phyloP scores from a whole-genome alignment of 2,329 filamentous ascomycete genomes.

The Phyllosticta paracitricarpa region DNA sequence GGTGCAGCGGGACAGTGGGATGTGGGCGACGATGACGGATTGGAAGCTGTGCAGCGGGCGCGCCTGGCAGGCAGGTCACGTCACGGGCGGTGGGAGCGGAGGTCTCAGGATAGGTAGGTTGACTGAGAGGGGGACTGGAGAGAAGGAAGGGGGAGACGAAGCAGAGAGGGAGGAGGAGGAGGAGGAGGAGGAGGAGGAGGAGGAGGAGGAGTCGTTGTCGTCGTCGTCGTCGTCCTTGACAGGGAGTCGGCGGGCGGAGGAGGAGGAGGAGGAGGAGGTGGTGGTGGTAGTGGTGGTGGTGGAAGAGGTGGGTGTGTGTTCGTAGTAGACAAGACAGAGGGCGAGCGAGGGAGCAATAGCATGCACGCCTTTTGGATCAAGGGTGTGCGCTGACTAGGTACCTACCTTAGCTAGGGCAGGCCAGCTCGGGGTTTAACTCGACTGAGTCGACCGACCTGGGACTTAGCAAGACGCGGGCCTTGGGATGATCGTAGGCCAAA shows the following conservation, averaged over 20 bases:
- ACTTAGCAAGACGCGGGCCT: slow-evolving; percentile 10
- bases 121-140: too few species aligned
- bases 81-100: neutral
- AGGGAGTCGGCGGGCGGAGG: slow-evolving; percentile 3
- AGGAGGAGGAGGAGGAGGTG: slow-evolving; percentile 11
- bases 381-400: slow-evolving; percentile 8
- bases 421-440: slow-evolving; percentile 10
- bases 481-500: slow-evolving; percentile 10
- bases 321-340: too few species aligned
- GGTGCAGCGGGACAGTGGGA: slow-evolving; percentile 3
- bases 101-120: too few species aligned
- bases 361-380: slow-evolving; percentile 10
- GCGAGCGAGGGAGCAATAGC: slow-evolving; percentile 9
- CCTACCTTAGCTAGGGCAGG: neutral
- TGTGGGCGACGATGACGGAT: slow-evolving; percentile 3
- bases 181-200: too few species aligned
- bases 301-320: neutral
- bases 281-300: slow-evolving; percentile 4
- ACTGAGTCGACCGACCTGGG: slow-evolving; percentile 9
- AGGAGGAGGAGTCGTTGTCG: too few species aligned
- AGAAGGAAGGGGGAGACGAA: too few species aligned
- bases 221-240: neutral
- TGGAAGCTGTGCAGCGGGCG: slow-evolving; percentile 7
- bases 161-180: too few species aligned
- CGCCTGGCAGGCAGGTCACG: neutral